Percentiles rank a stretch among this genome's conserved stretches.
Conservation (phyloP, 129 eudicot genomes). For the Escallonia rubra region DNA sequence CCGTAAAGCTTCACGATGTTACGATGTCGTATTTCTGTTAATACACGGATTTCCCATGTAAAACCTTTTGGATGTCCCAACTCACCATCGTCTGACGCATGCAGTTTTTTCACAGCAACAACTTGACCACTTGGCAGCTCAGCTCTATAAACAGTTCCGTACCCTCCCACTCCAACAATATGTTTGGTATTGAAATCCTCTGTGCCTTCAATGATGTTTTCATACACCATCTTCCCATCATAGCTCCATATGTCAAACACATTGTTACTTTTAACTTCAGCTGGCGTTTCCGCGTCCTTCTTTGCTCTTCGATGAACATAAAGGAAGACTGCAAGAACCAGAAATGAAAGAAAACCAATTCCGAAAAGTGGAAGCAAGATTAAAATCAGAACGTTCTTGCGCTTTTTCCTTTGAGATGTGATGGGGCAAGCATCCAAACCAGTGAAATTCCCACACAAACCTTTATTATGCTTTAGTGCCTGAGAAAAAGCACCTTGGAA, state of each 20-base stretch:
- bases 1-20: slow-evolving; percentile 23
- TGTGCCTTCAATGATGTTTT: no score
- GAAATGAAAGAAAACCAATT: background rate
- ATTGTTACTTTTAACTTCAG: background rate
- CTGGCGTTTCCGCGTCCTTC: background rate
- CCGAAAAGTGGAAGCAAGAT: slow-evolving; percentile 12
- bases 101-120: no score
- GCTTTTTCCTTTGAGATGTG: background rate
- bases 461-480: slow-evolving; percentile 25
- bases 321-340: slow-evolving; percentile 11
- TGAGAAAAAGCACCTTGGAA: slow-evolving; percentile 27
- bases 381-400: background rate
- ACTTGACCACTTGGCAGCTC: no score
- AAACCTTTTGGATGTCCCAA: slow-evolving; percentile 9
- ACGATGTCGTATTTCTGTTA: no score
- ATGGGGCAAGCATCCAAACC: slow-evolving; percentile 29
- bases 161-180: no score
- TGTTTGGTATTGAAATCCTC: no score
- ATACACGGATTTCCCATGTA: slow-evolving; percentile 14
- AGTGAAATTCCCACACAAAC: slow-evolving; percentile 38
- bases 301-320: background rate
- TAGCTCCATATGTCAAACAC: slow-evolving; percentile 1
- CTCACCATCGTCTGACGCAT: no score
- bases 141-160: slow-evolving; percentile 20
- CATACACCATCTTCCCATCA: no score